A percentile compares a stretch with the other conserved stretches of the same genome.
Evolutionary conservation across 176 grass and related monocot species (phyloP).

Genomic region (Poa annua): DNA sequence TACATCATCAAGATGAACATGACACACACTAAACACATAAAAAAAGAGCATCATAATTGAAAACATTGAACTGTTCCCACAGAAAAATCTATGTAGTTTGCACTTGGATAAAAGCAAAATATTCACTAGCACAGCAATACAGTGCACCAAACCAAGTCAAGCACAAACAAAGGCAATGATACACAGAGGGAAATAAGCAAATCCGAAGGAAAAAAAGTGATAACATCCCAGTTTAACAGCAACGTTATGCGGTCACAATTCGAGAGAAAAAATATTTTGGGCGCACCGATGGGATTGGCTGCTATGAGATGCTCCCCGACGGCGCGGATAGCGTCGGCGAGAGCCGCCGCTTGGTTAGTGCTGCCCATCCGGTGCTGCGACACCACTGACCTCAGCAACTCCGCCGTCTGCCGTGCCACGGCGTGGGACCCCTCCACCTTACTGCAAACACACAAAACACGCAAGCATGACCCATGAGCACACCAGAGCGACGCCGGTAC

Average conservation of each 20-base stretch:
- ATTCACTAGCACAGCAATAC: neutral
- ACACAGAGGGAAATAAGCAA: neutral
- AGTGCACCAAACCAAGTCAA: slow-evolving; percentile 13
- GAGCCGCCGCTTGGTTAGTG: slow-evolving; percentile 67
- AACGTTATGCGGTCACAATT: slow-evolving; percentile 25
- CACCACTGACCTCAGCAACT: slow-evolving; percentile 88
- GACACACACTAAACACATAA: neutral
- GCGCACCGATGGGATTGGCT: slow-evolving; percentile 76
- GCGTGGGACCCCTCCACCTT: slow-evolving; percentile 92
- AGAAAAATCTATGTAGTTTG: slow-evolving; percentile 6
- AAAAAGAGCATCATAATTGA: neutral
- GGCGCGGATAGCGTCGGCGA: slow-evolving; percentile 68
- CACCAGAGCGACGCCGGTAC: neutral
- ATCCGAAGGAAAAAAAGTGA: neutral
- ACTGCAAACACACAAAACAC: slow-evolving; percentile 40
- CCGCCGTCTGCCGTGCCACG: slow-evolving; percentile 77
- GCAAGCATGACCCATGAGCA: neutral
- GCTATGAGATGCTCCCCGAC: slow-evolving; percentile 90
- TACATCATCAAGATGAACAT: slow-evolving; percentile 27
- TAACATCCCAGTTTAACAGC: slow-evolving; percentile 5
- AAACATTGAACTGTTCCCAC: neutral
- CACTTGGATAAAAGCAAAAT: neutral
- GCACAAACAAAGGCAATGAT: neutral
- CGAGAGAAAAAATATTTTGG: neutral
- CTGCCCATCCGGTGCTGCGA: slow-evolving; percentile 80